Conservation (phyloP, 78 protist species). For the Acrasis kona region DNA sequence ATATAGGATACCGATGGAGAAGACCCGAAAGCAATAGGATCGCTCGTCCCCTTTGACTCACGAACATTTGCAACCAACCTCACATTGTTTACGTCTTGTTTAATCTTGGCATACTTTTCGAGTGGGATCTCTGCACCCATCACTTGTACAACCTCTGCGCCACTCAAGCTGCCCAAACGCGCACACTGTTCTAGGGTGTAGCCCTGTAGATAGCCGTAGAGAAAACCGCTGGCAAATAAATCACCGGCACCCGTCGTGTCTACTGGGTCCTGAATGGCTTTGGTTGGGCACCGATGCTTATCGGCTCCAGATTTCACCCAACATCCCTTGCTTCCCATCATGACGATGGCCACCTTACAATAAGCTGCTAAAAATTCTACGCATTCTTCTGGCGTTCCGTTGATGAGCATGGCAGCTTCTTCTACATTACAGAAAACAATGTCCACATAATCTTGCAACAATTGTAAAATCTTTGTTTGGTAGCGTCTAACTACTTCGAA, state of each 20-base stretch:
- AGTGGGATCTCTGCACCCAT: neutral
- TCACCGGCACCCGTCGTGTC: neutral
- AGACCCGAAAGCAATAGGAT: too few species aligned
- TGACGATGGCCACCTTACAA: neutral
- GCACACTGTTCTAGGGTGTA: neutral
- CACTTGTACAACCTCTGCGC: neutral
- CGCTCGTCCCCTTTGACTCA: too few species aligned
- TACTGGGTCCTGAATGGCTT: neutral
- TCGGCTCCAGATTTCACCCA: neutral
- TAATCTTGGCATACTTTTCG: neutral
- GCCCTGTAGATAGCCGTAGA: neutral
- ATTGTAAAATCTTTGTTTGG: neutral
- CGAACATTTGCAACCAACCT: too few species aligned
- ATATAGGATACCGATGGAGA: too few species aligned
- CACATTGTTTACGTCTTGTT: neutral
- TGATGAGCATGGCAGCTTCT: neutral
- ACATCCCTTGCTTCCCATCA: neutral
- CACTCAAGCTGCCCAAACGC: neutral
- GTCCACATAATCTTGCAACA: neutral
- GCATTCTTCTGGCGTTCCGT: neutral
- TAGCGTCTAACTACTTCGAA: neutral
- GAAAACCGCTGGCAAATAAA: neutral
- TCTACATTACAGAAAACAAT: neutral
- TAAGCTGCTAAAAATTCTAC: neutral
- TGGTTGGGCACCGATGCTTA: neutral